Percentiles rank a stretch among this genome's conserved stretches.
Conservation (phyloP, 768 basidiomycete genomes). For the Boletus vermiculosoides region DNA sequence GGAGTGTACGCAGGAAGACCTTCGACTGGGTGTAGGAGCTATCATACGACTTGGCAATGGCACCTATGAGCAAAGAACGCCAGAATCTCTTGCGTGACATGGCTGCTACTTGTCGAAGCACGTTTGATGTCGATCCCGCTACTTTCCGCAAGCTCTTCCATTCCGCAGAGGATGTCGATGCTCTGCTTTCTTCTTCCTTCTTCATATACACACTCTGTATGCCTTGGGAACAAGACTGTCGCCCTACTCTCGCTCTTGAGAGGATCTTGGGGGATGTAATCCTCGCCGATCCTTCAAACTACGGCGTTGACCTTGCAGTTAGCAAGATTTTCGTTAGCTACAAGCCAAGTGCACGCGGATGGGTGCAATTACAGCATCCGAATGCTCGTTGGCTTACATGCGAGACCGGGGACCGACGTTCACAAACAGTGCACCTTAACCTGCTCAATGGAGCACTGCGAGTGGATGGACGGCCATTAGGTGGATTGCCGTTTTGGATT, state of each 20-base stretch:
- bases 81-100: background rate
- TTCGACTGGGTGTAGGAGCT: background rate
- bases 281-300: background rate
- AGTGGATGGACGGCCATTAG: conserved; percentile 17
- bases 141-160: background rate
- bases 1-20: background rate
- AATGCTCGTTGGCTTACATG: conserved; percentile 14
- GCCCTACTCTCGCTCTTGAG: conserved; percentile 23
- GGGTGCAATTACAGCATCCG: too few relatives aligned
- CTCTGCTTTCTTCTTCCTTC: conserved; percentile 23
- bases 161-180: too few relatives aligned
- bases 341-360: too few relatives aligned
- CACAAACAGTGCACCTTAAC: background rate
- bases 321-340: too few relatives aligned
- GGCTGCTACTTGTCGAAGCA: too few relatives aligned
- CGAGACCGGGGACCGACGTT: background rate
- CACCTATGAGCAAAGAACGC: background rate
- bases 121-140: background rate
- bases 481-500: conserved; percentile 5
- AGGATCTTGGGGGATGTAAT: background rate
- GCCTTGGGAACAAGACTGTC: conserved; percentile 22
- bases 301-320: conserved; percentile 15
- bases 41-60: background rate
- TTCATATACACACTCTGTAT: conserved; percentile 17
- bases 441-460: conserved; percentile 8